phyloP scores from a whole-genome alignment of 352 stramenopile genomes.

The Phytophthora palmivora region DNA sequence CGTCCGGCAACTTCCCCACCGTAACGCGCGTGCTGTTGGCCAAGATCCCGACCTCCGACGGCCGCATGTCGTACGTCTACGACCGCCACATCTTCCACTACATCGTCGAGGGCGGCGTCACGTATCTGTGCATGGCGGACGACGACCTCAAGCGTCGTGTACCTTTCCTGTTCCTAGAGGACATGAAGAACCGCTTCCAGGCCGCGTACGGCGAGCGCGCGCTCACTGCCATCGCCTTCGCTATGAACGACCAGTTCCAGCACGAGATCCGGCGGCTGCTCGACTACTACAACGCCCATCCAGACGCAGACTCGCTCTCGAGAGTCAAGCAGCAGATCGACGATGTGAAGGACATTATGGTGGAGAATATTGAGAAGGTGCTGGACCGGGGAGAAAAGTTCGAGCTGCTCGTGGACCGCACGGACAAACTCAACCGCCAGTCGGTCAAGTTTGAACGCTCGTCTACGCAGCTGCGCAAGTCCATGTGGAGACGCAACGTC shows the following conservation, averaged over 20 bases:
- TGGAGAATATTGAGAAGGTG: slow-evolving; percentile 99
- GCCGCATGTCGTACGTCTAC: slow-evolving; percentile 98
- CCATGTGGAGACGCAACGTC: slow-evolving; percentile 90
- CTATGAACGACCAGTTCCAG: slow-evolving; percentile 98
- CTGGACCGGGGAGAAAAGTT: slow-evolving; percentile 99
- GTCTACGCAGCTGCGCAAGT: slow-evolving; percentile 87
- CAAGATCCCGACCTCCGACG: slow-evolving; percentile 95
- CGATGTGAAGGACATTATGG: slow-evolving; percentile 98
- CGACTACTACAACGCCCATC: slow-evolving; percentile 89
- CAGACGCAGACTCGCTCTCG: slow-evolving; percentile 93
- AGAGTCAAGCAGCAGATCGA: slow-evolving; percentile 96
- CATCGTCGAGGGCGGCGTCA: slow-evolving; percentile 95
- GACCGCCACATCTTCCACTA: slow-evolving; percentile 97
- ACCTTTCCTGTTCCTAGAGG: slow-evolving; percentile 98
- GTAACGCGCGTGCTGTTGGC: slow-evolving; percentile 97
- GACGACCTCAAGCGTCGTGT: slow-evolving; percentile 95
- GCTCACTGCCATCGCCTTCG: slow-evolving; percentile 96
- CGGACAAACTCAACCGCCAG: slow-evolving; percentile 97
- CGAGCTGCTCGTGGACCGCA: slow-evolving; percentile 93
- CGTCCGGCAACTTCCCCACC: slow-evolving; percentile 97
- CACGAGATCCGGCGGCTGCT: slow-evolving; percentile 92
- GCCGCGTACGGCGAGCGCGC: slow-evolving; percentile 79
- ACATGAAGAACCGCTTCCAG: slow-evolving; percentile 95
- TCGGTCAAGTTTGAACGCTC: slow-evolving; percentile 97
- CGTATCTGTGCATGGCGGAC: slow-evolving; percentile 98